Percentiles rank a stretch among this genome's conserved stretches.
phyloP scores from a whole-genome alignment of 1,139 yeast species.

The Yamadazyma friedrichii region DNA sequence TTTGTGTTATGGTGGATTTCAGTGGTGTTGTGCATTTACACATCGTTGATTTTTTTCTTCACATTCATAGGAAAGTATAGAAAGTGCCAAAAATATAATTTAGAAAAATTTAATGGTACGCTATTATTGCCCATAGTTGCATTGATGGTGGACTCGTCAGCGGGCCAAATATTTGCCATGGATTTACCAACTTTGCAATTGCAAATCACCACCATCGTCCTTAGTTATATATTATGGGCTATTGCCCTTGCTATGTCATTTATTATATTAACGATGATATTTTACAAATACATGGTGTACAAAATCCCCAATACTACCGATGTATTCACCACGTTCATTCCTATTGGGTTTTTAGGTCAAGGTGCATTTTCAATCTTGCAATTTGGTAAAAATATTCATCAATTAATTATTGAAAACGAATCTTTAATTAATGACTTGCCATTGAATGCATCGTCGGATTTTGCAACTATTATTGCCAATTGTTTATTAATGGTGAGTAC shows the following conservation, averaged over 20 bases:
- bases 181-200: constrained; percentile 40
- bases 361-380: constrained; percentile 68
- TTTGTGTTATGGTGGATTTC: constrained; percentile 74
- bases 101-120: constrained; percentile 39
- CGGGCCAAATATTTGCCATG: constrained; percentile 55
- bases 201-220: constrained; percentile 51
- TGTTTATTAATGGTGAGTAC: constrained; percentile 18
- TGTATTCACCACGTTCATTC: constrained; percentile 28
- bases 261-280: constrained; percentile 54
- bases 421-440: constrained; percentile 1
- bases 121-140: constrained; percentile 72
- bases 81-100: constrained; percentile 17
- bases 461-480: constrained; percentile 16
- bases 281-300: constrained; percentile 55
- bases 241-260: constrained; percentile 64
- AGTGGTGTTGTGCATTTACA: constrained; percentile 48
- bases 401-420: constrained; percentile 13
- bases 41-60: constrained; percentile 54
- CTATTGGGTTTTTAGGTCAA: constrained; percentile 61
- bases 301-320: constrained; percentile 53
- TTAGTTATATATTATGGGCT: constrained; percentile 63
- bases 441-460: background rate
- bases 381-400: constrained; percentile 45
- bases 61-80: constrained; percentile 35
- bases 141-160: constrained; percentile 68